phyloP scores from a whole-genome alignment of 2,329 filamentous ascomycete genomes.

The Microcera coccophila region DNA sequence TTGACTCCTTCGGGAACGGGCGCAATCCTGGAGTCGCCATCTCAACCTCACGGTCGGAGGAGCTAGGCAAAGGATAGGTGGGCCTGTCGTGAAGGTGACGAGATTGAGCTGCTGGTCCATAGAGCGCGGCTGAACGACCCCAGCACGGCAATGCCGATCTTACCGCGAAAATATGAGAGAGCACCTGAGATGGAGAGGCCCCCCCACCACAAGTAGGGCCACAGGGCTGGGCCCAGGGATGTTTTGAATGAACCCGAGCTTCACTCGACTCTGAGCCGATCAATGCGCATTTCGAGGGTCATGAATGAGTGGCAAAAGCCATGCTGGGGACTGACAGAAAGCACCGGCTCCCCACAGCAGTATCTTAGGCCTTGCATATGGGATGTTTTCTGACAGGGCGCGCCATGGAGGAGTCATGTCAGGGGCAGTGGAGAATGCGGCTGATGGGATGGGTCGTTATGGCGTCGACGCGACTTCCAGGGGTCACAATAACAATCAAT shows the following conservation, averaged over 20 bases:
- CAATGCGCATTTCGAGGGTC: not conserved
- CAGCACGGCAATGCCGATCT: not conserved
- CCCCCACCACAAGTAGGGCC: not conserved
- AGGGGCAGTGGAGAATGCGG: not conserved
- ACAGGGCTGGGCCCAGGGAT: not conserved
- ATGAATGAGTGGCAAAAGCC: too few species aligned
- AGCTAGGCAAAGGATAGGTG: not conserved
- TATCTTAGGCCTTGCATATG: too few species aligned
- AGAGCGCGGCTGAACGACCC: not conserved
- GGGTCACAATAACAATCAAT: not conserved
- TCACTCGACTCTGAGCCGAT: too few species aligned
- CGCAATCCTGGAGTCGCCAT: not conserved
- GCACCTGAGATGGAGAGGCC: not conserved
- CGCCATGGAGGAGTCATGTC: not conserved
- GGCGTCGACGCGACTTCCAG: not conserved
- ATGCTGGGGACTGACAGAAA: too few species aligned
- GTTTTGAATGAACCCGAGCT: not conserved
- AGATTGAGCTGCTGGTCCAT: not conserved
- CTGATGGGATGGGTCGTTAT: not conserved
- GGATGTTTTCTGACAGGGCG: too few species aligned
- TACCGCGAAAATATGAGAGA: not conserved
- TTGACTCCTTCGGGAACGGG: too few species aligned
- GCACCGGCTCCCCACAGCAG: too few species aligned
- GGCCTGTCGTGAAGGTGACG: not conserved
- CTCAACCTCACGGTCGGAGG: not conserved